Evolutionary conservation across 1,284 basidiomycete species (phyloP).

Genomic region (Tremellales sp.): DNA sequence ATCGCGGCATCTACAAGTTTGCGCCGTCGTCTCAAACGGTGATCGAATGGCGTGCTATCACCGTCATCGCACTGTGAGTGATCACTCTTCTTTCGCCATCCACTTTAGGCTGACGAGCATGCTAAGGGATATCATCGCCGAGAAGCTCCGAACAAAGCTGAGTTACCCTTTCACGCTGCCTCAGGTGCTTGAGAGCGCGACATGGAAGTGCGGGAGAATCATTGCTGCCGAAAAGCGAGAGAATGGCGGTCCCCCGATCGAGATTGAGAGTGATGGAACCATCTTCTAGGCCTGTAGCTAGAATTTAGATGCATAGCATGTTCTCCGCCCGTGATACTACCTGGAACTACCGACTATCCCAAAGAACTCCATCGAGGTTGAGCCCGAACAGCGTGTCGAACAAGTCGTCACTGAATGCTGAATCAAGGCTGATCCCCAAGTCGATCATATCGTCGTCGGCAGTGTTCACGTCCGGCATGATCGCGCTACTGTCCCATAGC

Average conservation of each 20-base stretch:
- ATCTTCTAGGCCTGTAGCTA: conserved; percentile 21
- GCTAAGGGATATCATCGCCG: conserved; percentile 71
- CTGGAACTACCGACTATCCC: too few species aligned
- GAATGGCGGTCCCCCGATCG: conserved; percentile 58
- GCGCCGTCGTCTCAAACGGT: conserved; percentile 73
- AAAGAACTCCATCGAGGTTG: too few species aligned
- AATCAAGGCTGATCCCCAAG: too few species aligned
- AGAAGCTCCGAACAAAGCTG: conserved; percentile 62
- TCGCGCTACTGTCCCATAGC: too few species aligned
- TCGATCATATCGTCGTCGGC: too few species aligned
- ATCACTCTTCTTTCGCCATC: neutral
- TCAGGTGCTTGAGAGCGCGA: conserved; percentile 87
- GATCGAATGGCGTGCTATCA: conserved; percentile 93
- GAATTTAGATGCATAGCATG: too few species aligned
- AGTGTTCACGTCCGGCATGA: too few species aligned
- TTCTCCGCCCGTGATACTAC: too few species aligned
- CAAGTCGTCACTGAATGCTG: too few species aligned
- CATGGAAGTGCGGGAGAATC: conserved; percentile 92
- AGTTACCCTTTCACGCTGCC: conserved; percentile 59
- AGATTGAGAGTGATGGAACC: conserved; percentile 36
- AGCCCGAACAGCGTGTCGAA: too few species aligned
- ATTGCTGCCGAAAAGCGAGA: conserved; percentile 77
- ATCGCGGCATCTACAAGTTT: conserved; percentile 14
- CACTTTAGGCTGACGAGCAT: neutral
- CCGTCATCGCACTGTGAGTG: conserved; percentile 80